Evolutionary conservation across 2,329 filamentous ascomycete genomes (phyloP), one percentile per base, ranked within the genome.

Genomic region (Cryphonectria naterciae): DNA sequence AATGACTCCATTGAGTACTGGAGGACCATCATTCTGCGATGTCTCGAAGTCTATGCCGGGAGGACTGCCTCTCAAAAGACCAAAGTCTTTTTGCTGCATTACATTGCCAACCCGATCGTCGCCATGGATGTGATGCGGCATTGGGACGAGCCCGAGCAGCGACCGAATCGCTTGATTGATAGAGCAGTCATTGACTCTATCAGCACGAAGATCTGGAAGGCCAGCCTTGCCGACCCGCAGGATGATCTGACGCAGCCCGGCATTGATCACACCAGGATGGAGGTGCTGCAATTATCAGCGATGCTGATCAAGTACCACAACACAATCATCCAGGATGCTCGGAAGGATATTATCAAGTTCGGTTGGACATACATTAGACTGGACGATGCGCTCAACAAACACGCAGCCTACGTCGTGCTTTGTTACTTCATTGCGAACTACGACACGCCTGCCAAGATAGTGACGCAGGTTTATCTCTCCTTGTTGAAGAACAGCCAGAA

Each of bases 341-440:
- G 97, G 52, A 99, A 99, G 81, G 96, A 99, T 74, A 95, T 99
- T 73, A 99, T 99, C 78, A 98, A 98, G 81, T 99, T 98, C 81
- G 95, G 94, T 3, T 99, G 96, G 96, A 97, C 95, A 25, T 98
- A 97, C 78, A 99, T 99, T 77, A 90, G 93, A 35, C 88, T 99
- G n/a, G 97, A 99, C 78, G 96, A 99, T 80, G 93, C 97, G 70
- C 97, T 99, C 84, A 99, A 98, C 85, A 99, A 99, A 81, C 96
- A 98, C 79, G 96, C 95, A 0, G 95, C 96, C 2, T 99, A 99
- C 77, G 95, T 98, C 6, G 90, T 99, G 7, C 97, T 99, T 73
- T 94, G 93, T 2, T 99, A 98, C 81, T 99, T 99, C 83, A 98
- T 99, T 76, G 93, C 94, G 0, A 93, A 97, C 74, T 99, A 97